These are phyloP conservation scores for Cladosporium austrohemisphaericum DNA, from an alignment of 2,329 filamentous ascomycete genomes.

Conservation along the genomic window DNA sequence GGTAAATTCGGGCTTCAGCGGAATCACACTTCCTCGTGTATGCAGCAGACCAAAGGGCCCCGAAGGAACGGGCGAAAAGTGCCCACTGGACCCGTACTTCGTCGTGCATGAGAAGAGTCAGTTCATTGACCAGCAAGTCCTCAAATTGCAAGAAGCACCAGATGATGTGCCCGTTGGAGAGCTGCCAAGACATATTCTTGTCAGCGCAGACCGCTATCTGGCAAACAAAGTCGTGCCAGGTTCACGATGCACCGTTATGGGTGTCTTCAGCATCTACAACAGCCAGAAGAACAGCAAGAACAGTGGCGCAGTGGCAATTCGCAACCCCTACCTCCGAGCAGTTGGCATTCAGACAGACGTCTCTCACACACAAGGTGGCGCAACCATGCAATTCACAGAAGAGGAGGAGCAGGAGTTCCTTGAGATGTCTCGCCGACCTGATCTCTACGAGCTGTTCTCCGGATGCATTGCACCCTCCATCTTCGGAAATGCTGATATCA, in stretches of 20 bases:
- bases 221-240: conserved; percentile 95
- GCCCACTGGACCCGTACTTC: conserved; percentile 92
- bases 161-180: conserved; percentile 98
- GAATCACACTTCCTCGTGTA: conserved; percentile 75
- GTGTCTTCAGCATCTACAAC: conserved; percentile 97
- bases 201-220: conserved; percentile 93
- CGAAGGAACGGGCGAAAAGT: conserved; percentile 66
- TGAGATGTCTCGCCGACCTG: conserved; percentile 83
- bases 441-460: conserved; percentile 87
- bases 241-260: conserved; percentile 90
- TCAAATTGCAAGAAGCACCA: conserved; percentile 95
- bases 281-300: conserved; percentile 76
- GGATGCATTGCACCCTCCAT: conserved; percentile 95
- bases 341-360: conserved; percentile 89
- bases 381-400: conserved; percentile 74
- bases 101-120: conserved; percentile 89
- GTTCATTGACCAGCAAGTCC: conserved; percentile 96
- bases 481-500: conserved; percentile 93
- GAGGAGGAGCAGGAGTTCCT: conserved; percentile 96
- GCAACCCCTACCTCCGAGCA: conserved; percentile 89
- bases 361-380: conserved; percentile 72
- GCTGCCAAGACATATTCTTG: conserved; percentile 86
- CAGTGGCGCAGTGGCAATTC: conserved; percentile 81
- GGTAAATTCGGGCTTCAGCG: conserved; percentile 81
- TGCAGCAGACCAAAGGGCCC: conserved; percentile 58